Evolutionary conservation across 225 moss, liverwort and hornwort genomes (phyloP).

Genomic region (Thuidium tamariscinum): DNA sequence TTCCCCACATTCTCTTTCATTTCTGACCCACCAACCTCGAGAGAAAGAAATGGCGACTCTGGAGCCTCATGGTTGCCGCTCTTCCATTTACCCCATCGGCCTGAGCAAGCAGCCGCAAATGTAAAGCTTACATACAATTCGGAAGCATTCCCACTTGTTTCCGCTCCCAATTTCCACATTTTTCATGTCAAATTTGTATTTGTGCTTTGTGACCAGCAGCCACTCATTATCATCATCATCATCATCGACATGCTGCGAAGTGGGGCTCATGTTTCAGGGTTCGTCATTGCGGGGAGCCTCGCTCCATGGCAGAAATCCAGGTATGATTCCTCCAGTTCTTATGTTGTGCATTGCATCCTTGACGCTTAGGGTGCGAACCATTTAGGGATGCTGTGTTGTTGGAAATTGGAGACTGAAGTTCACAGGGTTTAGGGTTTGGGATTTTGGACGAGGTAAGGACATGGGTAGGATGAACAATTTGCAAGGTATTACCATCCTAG

Average conservation of each 20-base stretch:
- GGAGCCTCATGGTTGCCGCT: not conserved
- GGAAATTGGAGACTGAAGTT: not conserved
- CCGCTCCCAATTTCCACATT: not conserved
- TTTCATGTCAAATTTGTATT: not conserved
- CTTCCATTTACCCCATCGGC: not conserved
- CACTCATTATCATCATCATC: not conserved
- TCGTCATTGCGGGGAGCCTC: not conserved
- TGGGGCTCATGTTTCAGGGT: not conserved
- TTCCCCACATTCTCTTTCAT: not conserved
- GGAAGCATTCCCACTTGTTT: not conserved
- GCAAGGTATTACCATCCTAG: not conserved
- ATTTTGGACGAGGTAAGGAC: not conserved
- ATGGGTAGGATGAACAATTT: not conserved
- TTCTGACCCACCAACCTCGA: no score
- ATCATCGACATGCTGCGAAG: conserved; percentile 1
- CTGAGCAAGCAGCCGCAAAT: not conserved
- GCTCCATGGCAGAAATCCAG: not conserved
- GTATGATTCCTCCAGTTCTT: not conserved
- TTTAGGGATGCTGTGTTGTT: not conserved
- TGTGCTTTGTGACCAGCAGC: not conserved
- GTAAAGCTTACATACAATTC: not conserved
- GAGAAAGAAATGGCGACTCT: not conserved
- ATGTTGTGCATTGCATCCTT: not conserved
- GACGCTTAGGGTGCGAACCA: not conserved
- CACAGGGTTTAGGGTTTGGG: not conserved